A percentile compares a stretch with the other conserved stretches of the same genome.
Evolutionary conservation across 1,284 basidiomycete species (phyloP).

Genomic region (Cutaneotrichosporon cavernicola): DNA sequence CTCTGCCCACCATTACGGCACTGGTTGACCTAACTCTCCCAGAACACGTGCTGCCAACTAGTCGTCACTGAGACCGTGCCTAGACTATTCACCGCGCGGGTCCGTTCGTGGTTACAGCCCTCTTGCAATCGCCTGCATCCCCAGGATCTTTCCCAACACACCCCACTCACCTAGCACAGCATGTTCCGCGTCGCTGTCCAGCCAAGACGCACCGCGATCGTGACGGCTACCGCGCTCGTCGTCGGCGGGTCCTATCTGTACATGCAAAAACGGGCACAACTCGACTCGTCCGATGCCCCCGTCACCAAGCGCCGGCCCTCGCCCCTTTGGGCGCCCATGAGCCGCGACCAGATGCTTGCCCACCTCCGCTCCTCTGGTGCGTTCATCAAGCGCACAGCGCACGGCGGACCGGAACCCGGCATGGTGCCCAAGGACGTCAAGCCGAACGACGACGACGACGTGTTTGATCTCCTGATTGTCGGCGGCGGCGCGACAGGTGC

Average conservation of each 20-base stretch:
- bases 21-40: no score
- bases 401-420: slow-evolving; percentile 41
- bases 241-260: slow-evolving; percentile 3
- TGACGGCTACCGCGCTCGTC: slow-evolving; percentile 3
- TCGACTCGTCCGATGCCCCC: slow-evolving; percentile 12
- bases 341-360: slow-evolving; percentile 54
- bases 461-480: slow-evolving; percentile 82
- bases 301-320: slow-evolving; percentile 45
- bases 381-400: slow-evolving; percentile 40
- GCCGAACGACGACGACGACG: slow-evolving; percentile 56
- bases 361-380: slow-evolving; percentile 52
- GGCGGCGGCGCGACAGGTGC: slow-evolving; percentile 91
- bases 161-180: not conserved
- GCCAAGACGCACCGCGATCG: not conserved
- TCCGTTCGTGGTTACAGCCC: no score
- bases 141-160: not conserved
- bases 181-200: slow-evolving; percentile 14
- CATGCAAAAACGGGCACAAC: not conserved
- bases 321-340: slow-evolving; percentile 56
- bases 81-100: no score
- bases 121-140: not conserved
- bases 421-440: slow-evolving; percentile 31
- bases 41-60: no score
- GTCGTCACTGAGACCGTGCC: no score
- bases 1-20: no score